These are phyloP conservation scores for Fusarium scirpi DNA, from an alignment of 2,329 filamentous ascomycete species.

Conservation along the genomic window DNA sequence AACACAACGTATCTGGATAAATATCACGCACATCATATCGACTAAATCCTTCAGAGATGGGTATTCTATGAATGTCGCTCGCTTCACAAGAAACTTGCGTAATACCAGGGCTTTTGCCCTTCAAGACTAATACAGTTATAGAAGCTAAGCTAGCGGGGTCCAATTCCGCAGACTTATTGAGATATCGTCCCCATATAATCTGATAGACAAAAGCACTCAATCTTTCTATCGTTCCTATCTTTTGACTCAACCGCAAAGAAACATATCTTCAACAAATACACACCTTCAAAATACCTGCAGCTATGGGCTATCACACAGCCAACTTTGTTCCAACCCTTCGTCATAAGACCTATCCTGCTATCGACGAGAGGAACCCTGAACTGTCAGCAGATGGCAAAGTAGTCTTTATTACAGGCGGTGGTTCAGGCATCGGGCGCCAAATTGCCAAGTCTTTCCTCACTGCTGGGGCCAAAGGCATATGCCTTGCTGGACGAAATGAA, in stretches of 20 bases:
- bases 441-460: slow-evolving; percentile 2
- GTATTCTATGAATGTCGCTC: neutral
- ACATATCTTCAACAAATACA: too few species aligned
- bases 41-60: neutral
- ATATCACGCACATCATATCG: neutral
- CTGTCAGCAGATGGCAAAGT: neutral
- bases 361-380: neutral
- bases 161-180: neutral
- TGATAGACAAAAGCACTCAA: neutral
- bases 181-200: neutral
- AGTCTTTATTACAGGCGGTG: slow-evolving; percentile 5
- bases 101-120: neutral
- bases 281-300: neutral
- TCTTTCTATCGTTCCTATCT: neutral
- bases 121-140: neutral
- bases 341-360: neutral
- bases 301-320: neutral
- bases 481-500: neutral
- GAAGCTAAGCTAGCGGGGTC: neutral
- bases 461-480: neutral
- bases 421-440: neutral
- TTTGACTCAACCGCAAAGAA: too few species aligned
- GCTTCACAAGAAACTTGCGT: neutral
- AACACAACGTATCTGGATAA: neutral
- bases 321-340: slow-evolving; percentile 5